A percentile compares a stretch with the other conserved stretches of the same genome.
Evolutionary conservation across 345 rosid species (phyloP).

Genomic region (Arabidopsis thaliana): TAIR10.1 NC_003074.8:22045501-22046000

Average conservation of each 20-base stretch:
- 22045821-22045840: neutral
- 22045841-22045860: neutral
- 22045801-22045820: conserved; percentile 32
- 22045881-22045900: conserved; percentile 2
- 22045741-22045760: conserved; percentile 66
- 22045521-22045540: conserved; percentile 91
- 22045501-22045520: conserved; percentile 68
- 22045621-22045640: conserved; percentile 90
- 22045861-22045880: neutral
- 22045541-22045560: conserved; percentile 69
- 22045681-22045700: conserved; percentile 87
- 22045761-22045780: conserved; percentile 93
- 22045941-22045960: neutral
- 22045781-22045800: conserved; percentile 73
- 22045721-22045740: conserved; percentile 67
- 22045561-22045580: conserved; percentile 26
- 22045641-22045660: conserved; percentile 88
- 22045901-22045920: neutral
- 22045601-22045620: conserved; percentile 63
- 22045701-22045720: conserved; percentile 88
- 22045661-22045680: conserved; percentile 87
- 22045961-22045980: conserved; percentile 10
- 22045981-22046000: neutral
- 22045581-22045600: conserved; percentile 45
- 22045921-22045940: neutral